Base-by-base conservation (phyloP, 2,329 filamentous ascomycete genomes). In the Biscogniauxia sp. region DNA sequence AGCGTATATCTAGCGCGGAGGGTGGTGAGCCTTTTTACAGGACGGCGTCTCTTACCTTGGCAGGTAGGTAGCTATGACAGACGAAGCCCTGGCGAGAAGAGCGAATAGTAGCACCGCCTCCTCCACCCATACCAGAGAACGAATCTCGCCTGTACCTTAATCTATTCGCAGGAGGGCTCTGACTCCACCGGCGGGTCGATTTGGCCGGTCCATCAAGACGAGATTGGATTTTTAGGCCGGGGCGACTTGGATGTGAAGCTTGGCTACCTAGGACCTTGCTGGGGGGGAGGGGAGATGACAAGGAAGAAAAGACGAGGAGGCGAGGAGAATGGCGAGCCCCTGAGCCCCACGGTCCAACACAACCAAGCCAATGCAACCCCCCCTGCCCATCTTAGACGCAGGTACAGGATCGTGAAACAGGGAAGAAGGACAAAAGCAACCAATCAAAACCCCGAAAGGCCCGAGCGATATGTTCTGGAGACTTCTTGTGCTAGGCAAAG, bases 331-430 rank as follows among this genome's bases (percentile, higher is more conserved):
- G 37, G 37, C 37, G 37, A 45, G 56, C 70, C 70, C 71, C 70
- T 70, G 65, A 69, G 66, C 59, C 63, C 67, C 68, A 71, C 66
- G 53, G 60, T 57, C 61, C 64, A 60, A 58, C 45, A 49, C 51
- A 15, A 53, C 57, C 49, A 6, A 54, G 59, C 61, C 23, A 23
- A 23, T 5, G 23, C 23, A 23, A 5, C 23, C 2, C 28, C 28
- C 68, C 68, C 64, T 66, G 65, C 61, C 62, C 51, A 59, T 57
- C 41, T 58, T 66, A 68, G 60, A 72, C 66, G 72, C 71, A 73
- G 72, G 72, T 72, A 73, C 70, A 61, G 56, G 65, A 68, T 70
- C 60, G 71, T 73, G 71, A 72, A 71, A 73, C 72, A 61, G 54
- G 32, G 54, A 57, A 54, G 53, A 45, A 20, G 45, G 54, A 70